Percentiles rank a stretch among this genome's conserved stretches.
Evolutionary conservation across 257 asterid species (phyloP).

Genomic region (Fraxinus quadrangulata): DNA sequence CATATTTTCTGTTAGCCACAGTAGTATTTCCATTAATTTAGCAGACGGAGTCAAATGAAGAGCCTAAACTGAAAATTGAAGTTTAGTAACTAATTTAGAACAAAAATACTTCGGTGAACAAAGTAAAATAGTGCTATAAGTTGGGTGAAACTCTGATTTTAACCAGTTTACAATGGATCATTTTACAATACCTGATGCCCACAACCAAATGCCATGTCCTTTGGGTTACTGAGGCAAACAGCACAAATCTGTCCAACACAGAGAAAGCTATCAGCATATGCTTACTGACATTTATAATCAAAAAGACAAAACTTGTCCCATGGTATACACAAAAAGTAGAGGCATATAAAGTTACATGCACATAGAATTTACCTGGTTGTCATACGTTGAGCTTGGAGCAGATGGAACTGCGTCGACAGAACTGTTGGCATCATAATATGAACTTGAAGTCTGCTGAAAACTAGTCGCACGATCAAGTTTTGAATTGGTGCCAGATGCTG

Average conservation of each 20-base stretch:
- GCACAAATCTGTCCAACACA: slow-evolving; percentile 67
- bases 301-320: neutral
- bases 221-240: slow-evolving; percentile 69
- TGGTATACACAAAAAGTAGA: neutral
- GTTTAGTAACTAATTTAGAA: neutral
- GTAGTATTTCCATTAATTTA: neutral
- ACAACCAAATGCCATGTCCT: slow-evolving; percentile 96
- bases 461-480: slow-evolving; percentile 29
- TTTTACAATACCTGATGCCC: slow-evolving; percentile 82
- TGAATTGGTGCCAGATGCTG: slow-evolving; percentile 21
- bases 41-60: neutral
- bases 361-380: slow-evolving; percentile 35
- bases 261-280: neutral
- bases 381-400: slow-evolving; percentile 40
- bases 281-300: neutral
- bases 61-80: neutral
- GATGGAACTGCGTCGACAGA: slow-evolving; percentile 6
- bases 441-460: slow-evolving; percentile 29
- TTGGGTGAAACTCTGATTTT: neutral
- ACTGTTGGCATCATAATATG: slow-evolving; percentile 23
- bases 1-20: neutral
- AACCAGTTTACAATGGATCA: neutral
- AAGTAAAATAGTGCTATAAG: neutral
- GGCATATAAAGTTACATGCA: neutral
- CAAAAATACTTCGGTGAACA: neutral